These are phyloP conservation scores for Phytophthora gonapodyides DNA, from an alignment of 352 stramenopile species.

Conservation along the genomic window DNA sequence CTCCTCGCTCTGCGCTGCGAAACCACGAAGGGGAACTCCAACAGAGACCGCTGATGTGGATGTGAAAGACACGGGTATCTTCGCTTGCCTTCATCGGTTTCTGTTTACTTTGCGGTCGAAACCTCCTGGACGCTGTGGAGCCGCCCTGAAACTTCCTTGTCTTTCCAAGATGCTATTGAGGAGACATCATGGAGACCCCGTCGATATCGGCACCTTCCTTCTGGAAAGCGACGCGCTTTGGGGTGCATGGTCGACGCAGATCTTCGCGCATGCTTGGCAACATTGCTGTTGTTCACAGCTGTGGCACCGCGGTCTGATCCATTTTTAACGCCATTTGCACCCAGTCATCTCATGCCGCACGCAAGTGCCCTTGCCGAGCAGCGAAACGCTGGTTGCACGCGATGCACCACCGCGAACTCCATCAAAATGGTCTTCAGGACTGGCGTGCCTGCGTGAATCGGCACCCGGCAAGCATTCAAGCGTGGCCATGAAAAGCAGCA, in stretches of 20 bases:
- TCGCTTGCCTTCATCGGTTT: background rate
- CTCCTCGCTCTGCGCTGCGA: no score
- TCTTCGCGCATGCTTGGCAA: no score
- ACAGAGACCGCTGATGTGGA: no score
- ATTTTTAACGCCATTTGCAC: constrained; percentile 1
- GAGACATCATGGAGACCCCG: background rate
- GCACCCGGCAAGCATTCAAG: background rate
- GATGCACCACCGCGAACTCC: constrained; percentile 13
- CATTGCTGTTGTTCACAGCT: background rate
- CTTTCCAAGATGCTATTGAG: background rate
- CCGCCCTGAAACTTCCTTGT: constrained; percentile 3
- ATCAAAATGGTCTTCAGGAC: constrained; percentile 16
- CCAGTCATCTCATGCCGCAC: constrained; percentile 26
- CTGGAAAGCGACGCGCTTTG: background rate
- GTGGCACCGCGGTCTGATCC: background rate
- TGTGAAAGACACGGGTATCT: background rate
- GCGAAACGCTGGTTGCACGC: constrained; percentile 15
- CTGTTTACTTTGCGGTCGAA: background rate
- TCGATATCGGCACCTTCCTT: no score
- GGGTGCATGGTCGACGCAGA: background rate
- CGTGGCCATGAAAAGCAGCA: background rate
- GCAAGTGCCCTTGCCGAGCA: constrained; percentile 10
- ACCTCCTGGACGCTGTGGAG: background rate
- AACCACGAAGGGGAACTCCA: no score
- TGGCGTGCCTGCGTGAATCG: constrained; percentile 13